Evolutionary conservation across 2,329 filamentous ascomycete species (phyloP), one percentile per base, ranked within the genome.

Genomic region (Penicillium sp.): DNA sequence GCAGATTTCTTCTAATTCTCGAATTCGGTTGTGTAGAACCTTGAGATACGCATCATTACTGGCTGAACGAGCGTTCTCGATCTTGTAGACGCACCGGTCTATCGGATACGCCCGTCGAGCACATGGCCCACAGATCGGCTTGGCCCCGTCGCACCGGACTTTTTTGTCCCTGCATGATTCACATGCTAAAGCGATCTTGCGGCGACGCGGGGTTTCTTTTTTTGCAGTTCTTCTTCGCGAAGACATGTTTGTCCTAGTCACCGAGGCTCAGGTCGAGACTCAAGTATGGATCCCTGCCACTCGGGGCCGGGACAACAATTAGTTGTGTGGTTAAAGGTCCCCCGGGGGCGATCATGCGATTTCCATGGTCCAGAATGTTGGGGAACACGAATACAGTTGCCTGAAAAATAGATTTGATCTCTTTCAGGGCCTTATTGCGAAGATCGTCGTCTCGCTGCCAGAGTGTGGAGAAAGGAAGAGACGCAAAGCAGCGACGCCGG

Each of bases 51-150:
- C 69, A 37, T 75, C 70, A 15, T 68, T 71, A 40, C 69, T 73
- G 5, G 67, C 69, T 3, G 67, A 69, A 8, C 68, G 67, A 7
- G 68, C 67, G 56, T 72, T 74, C 3, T 69, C 67, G 2, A 66
- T 52, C 18, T 63, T 73, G 58, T 76, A 77, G 7, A 73, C 58
- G 44, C 74, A 77, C n/a, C 62, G 65, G 26, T 70, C 64, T 6
- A 71, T 54, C 3, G 56, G 52, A 21, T 71, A 62, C 2, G 63
- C 65, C 10, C 73, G 68, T 10, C 68, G 67, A 34, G 60, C 61
- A 46, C 76, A 78, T 2, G 71, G 69, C n/a, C 69, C 72, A 59
- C 75, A 78, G 10, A 78, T 70, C 20, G 75, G 76, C 55, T 76
- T 76, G 9, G 47, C 62, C 18, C 74, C 73, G 54, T 77, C 74